A percentile compares a stretch with the other conserved stretches of the same genome.
Evolutionary conservation across 2,329 filamentous ascomycete genomes (phyloP).

Genomic region (Talaromyces sp.): DNA sequence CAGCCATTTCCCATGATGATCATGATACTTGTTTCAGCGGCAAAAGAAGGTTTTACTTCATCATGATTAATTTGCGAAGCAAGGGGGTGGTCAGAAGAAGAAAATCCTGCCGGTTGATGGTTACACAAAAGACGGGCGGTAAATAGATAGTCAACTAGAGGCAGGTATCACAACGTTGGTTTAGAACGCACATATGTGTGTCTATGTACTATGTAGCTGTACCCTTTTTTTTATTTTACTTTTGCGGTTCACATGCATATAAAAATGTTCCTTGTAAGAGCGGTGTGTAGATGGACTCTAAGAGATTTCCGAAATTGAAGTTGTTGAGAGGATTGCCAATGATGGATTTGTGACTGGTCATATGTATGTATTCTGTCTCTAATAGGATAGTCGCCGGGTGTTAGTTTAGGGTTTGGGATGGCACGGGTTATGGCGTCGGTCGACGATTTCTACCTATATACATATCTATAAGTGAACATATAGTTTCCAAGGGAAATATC

Average conservation of each 20-base stretch:
- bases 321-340: background rate
- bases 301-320: background rate
- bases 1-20: background rate
- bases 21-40: constrained; percentile 1
- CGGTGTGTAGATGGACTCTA: background rate
- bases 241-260: background rate
- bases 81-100: constrained; percentile 4
- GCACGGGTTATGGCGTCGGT: background rate
- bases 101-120: background rate
- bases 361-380: background rate
- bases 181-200: constrained; percentile 3
- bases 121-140: constrained; percentile 10
- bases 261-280: constrained; percentile 4
- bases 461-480: background rate
- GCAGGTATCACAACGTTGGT: background rate
- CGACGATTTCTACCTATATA: background rate
- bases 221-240: background rate
- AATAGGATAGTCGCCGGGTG: background rate
- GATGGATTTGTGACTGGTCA: constrained; percentile 1
- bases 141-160: background rate
- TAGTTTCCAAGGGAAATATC: background rate
- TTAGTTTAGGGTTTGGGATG: background rate
- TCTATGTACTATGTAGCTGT: constrained; percentile 1
- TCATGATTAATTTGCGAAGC: constrained; percentile 7
- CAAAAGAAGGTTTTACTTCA: background rate